A percentile compares a stretch with the other conserved stretches of the same genome.
Conservation (phyloP, 768 basidiomycete species). For the Termitomyces sp. region DNA sequence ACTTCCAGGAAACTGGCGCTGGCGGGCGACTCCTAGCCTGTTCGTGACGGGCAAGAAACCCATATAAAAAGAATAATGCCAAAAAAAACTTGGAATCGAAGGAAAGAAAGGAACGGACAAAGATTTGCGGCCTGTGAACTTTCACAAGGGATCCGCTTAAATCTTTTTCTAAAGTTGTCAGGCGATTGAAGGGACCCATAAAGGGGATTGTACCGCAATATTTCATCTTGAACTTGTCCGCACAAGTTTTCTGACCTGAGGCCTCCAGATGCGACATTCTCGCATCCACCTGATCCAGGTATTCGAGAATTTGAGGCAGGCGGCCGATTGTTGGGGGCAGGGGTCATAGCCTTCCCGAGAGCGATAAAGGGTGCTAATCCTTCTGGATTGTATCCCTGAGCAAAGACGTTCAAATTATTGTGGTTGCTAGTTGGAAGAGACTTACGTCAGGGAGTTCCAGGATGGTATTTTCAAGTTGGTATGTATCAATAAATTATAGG, state of each 20-base stretch:
- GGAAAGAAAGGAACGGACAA: neutral
- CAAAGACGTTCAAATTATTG: neutral
- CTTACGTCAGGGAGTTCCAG: neutral
- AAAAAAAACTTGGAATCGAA: too few species aligned
- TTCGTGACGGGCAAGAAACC: neutral
- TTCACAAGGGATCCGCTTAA: neutral
- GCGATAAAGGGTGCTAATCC: neutral
- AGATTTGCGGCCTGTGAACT: neutral
- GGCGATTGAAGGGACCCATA: neutral
- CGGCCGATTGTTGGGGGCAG: neutral
- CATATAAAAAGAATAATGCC: neutral
- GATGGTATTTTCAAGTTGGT: neutral
- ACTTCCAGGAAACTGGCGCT: neutral
- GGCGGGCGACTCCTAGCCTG: neutral
- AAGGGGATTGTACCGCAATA: neutral
- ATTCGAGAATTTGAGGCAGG: neutral
- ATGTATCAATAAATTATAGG: constrained; percentile 3
- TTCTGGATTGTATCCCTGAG: neutral
- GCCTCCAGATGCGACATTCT: neutral
- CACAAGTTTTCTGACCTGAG: neutral
- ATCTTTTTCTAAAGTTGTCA: neutral
- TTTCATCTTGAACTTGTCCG: neutral
- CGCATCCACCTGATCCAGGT: neutral
- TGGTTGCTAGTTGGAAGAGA: neutral
- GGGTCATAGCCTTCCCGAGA: neutral